Evolutionary conservation across 192 early-diverging fungal species (phyloP).

Genomic region (Backusella macrospora): DNA sequence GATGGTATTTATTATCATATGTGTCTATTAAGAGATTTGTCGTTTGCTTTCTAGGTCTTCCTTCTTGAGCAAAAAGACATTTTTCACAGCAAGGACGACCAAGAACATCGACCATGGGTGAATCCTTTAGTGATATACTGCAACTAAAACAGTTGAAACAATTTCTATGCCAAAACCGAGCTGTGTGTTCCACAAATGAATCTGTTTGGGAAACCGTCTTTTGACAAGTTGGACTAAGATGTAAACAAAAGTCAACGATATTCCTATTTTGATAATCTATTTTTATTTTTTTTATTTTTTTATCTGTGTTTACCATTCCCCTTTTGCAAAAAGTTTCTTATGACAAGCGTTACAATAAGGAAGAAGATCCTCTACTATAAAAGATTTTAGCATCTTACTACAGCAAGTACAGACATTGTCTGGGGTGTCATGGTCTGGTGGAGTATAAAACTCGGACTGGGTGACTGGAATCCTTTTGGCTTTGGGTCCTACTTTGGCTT

Average conservation of each 20-base stretch:
- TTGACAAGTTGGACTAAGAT: conserved; percentile 15
- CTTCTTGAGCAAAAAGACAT: conserved; percentile 47
- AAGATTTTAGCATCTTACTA: conserved; percentile 13
- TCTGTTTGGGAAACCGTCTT: conserved; percentile 26
- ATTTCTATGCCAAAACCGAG: conserved; percentile 29
- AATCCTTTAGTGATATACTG: conserved; percentile 27
- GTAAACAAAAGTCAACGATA: too few relatives aligned
- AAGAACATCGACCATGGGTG: conserved; percentile 49
- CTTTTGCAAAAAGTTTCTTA: conserved; percentile 14
- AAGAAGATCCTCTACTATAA: conserved; percentile 14
- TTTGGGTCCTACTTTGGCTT: conserved; percentile 15
- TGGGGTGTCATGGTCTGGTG: background rate
- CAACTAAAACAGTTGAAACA: conserved; percentile 53
- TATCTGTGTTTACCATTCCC: conserved; percentile 8
- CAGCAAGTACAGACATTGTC: conserved; percentile 8
- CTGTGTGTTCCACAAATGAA: conserved; percentile 24
- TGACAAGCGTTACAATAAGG: conserved; percentile 30
- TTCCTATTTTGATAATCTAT: too few relatives aligned
- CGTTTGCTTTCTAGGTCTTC: conserved; percentile 19
- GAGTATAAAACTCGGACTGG: conserved; percentile 15
- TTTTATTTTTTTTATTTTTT: too few relatives aligned
- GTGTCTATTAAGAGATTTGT: background rate
- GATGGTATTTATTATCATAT: background rate
- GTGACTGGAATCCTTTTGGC: conserved; percentile 9
- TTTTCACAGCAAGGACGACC: conserved; percentile 52